phyloP scores from a whole-genome alignment of 2,329 filamentous ascomycete genomes.

The Paecilomyces sp. region DNA sequence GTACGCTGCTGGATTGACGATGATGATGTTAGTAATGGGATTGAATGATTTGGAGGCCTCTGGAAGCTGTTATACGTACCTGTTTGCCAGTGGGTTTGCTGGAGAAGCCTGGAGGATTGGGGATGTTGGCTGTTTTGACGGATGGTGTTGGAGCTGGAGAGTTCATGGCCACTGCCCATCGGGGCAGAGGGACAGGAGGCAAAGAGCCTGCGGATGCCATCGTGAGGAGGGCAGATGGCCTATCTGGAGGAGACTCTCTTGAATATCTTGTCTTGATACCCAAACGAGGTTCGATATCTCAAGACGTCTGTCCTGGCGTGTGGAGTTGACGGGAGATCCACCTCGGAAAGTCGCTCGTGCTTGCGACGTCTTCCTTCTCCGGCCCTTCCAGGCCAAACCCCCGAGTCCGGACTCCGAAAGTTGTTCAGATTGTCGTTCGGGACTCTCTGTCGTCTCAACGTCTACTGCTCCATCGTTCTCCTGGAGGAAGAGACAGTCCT shows the following conservation, averaged over 20 bases:
- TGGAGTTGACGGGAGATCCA: background rate
- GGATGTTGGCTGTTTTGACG: constrained; percentile 58
- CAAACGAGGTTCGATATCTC: too few species aligned
- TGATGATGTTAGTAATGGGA: constrained; percentile 13
- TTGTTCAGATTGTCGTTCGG: background rate
- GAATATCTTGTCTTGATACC: background rate
- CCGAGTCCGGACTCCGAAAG: background rate
- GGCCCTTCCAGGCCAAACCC: background rate
- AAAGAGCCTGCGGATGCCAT: constrained; percentile 14
- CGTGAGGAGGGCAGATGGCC: background rate
- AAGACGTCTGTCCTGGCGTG: background rate
- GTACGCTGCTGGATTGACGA: constrained; percentile 22
- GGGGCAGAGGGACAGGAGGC: constrained; percentile 49
- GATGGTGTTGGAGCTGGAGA: constrained; percentile 59
- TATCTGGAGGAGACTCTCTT: background rate
- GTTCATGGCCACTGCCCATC: constrained; percentile 79
- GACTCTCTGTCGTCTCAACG: background rate
- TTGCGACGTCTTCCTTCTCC: background rate
- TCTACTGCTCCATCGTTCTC: background rate
- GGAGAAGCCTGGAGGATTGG: constrained; percentile 82
- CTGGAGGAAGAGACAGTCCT: background rate
- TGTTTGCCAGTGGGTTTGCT: constrained; percentile 48
- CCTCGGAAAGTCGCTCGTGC: background rate
- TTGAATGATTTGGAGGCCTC: background rate
- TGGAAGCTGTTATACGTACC: constrained; percentile 32